phyloP scores from a whole-genome alignment of 2,329 filamentous ascomycete genomes.

The Trichoderma simmonsii region DNA sequence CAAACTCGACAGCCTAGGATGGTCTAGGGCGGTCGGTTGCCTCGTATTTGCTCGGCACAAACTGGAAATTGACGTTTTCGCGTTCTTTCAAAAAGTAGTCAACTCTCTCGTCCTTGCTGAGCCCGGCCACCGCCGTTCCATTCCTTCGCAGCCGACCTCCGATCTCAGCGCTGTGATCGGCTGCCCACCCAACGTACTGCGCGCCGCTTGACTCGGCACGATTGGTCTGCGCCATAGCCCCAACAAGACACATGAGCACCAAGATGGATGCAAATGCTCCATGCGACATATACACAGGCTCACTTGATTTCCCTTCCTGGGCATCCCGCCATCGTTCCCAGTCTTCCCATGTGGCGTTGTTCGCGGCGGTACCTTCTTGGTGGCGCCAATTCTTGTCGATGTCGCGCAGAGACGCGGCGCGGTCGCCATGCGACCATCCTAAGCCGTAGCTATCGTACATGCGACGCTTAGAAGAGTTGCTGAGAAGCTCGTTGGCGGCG shows the following conservation, averaged over 20 bases:
- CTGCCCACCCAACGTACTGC: constrained; percentile 63
- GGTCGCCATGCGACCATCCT: constrained; percentile 67
- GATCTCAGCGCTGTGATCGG: constrained; percentile 63
- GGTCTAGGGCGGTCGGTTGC: constrained; percentile 16
- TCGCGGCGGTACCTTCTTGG: constrained; percentile 46
- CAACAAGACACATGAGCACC: constrained; percentile 64
- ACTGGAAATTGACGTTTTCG: constrained; percentile 46
- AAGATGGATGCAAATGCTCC: constrained; percentile 70
- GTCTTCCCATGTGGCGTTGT: constrained; percentile 96
- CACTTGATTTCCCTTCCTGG: constrained; percentile 47
- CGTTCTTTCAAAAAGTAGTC: constrained; percentile 73
- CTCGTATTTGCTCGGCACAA: constrained; percentile 30
- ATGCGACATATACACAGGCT: constrained; percentile 70
- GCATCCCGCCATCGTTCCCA: constrained; percentile 78
- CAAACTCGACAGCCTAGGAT: not conserved
- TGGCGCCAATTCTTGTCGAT: constrained; percentile 50
- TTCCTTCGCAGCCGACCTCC: constrained; percentile 56
- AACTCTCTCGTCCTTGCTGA: constrained; percentile 64
- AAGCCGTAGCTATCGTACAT: constrained; percentile 79
- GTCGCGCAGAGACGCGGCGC: constrained; percentile 48
- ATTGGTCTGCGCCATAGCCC: constrained; percentile 68
- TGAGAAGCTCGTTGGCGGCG: constrained; percentile 83
- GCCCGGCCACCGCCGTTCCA: constrained; percentile 49
- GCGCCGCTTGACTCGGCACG: constrained; percentile 62
- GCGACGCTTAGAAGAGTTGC: constrained; percentile 70